phyloP scores from a whole-genome alignment of 2,329 filamentous ascomycete species.

The Daldinia eschscholtzii region DNA sequence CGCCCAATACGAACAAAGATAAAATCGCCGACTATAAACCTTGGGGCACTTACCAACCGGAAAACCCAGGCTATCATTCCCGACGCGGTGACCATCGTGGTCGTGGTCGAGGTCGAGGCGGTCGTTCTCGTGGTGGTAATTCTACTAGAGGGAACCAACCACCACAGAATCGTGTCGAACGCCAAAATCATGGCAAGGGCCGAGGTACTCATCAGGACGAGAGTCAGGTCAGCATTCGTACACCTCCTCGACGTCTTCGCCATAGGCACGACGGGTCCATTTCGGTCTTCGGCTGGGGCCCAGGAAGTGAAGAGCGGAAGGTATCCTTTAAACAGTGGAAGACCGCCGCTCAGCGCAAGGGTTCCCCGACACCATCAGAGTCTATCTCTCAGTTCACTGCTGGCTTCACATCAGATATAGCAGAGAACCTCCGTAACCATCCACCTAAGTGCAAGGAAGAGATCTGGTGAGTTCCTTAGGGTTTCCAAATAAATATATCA shows the following conservation, averaged over 20 bases:
- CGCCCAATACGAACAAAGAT: background rate
- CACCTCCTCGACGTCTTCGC: conserved; percentile 1
- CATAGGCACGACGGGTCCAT: background rate
- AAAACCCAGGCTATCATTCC: background rate
- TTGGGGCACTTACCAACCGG: background rate
- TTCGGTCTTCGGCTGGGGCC: conserved; percentile 2
- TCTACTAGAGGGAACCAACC: background rate
- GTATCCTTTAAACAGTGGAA: background rate
- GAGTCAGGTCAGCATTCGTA: background rate
- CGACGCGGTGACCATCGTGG: background rate
- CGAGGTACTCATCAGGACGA: background rate
- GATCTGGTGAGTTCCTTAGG: background rate
- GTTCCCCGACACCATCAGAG: conserved; percentile 10
- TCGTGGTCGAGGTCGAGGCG: background rate
- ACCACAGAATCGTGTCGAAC: background rate
- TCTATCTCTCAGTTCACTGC: background rate
- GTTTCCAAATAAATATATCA: background rate
- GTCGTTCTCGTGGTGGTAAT: background rate
- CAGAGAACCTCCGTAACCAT: conserved; percentile 6
- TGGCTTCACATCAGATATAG: background rate
- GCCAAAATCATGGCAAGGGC: background rate
- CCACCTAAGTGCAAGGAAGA: background rate
- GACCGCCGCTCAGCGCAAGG: background rate
- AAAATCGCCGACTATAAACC: background rate
- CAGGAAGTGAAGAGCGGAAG: background rate